Evolutionary conservation across 139 green algal species (phyloP), one percentile per base, ranked within the genome.

Genomic region (Chlamydomonas schloesseri): DNA sequence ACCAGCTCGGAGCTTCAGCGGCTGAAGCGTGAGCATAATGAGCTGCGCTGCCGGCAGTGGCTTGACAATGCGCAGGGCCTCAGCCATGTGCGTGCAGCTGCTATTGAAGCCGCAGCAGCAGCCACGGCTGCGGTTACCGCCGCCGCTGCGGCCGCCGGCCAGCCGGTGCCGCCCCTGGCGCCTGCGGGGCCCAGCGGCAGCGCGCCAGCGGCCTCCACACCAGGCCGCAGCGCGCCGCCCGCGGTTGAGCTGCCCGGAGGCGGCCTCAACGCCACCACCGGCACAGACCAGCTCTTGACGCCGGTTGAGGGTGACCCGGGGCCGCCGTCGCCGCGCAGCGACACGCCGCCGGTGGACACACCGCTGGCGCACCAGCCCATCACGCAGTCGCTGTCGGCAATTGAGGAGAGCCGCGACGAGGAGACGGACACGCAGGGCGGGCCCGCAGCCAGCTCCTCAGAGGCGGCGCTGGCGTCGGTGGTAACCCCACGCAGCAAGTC

Each of bases 11-110:
- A 91, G 72, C 57, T 91, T 53, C 46, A 73, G 14, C 73, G 62
- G 17, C 24, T 89, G 46, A 83, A 84, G 42, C 77, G 80, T 0
- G 88, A 88, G 62, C 76, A 77, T 73, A 90, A 81, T 17, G 64
- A 82, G 71, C 46, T 77, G 42, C 79, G 79, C 75, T 82, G 78
- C 18, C 73, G 86, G 33, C 73, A 90, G 50, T 90, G 86, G 86
- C 80, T 90, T 20, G 70, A 90, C 47, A 90, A 58, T 26, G 86
- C 86, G 71, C 78, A 81, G 71, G 86, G 86, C 0, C 72, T 90
- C 23, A 87, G 79, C 34, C 64, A 79, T n/a, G 72, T 90, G 50
- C 86, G 86, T 31, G 85, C 85, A 18, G 77, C 78, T 8, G 76
- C 83, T 17, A 64, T 42, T 3, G 72, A 64, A 6, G 83, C 73